phyloP scores from a whole-genome alignment of 1,139 yeast species.

The Scheffersomyces titani region DNA sequence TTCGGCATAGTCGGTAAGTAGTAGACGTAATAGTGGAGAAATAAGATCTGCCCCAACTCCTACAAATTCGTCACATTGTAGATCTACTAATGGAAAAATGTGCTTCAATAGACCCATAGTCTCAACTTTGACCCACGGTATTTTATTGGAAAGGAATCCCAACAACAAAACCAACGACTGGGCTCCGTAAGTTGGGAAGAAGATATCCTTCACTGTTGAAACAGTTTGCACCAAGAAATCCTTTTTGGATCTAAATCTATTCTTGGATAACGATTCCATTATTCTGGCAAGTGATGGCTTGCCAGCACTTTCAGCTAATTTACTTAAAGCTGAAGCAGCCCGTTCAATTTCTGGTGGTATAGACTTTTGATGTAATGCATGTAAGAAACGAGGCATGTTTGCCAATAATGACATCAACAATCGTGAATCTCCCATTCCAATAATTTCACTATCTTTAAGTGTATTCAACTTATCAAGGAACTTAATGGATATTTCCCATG shows the following conservation, averaged over 20 bases:
- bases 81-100: slow-evolving; percentile 74
- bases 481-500: slow-evolving; percentile 77
- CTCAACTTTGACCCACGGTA: slow-evolving; percentile 77
- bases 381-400: slow-evolving; percentile 80
- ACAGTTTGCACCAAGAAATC: slow-evolving; percentile 86
- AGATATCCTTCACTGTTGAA: slow-evolving; percentile 62
- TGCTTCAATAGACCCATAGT: slow-evolving; percentile 74
- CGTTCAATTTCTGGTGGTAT: slow-evolving; percentile 52
- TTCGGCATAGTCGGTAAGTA: slow-evolving; percentile 85
- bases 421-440: slow-evolving; percentile 73
- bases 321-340: slow-evolving; percentile 61
- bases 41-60: slow-evolving; percentile 96
- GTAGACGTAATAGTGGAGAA: slow-evolving; percentile 79
- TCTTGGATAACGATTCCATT: slow-evolving; percentile 72
- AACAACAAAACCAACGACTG: slow-evolving; percentile 72
- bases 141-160: slow-evolving; percentile 76
- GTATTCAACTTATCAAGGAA: slow-evolving; percentile 72
- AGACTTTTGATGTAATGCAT: slow-evolving; percentile 65
- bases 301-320: slow-evolving; percentile 59
- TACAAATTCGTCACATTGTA: slow-evolving; percentile 74
- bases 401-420: slow-evolving; percentile 72
- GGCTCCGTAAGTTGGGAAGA: slow-evolving; percentile 77
- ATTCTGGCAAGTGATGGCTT: slow-evolving; percentile 70
- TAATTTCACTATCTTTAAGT: slow-evolving; percentile 71
- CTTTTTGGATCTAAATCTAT: slow-evolving; percentile 80